Evolutionary conservation across 331 rosid genomes (phyloP).

Genomic region (Acacia concinna): DNA sequence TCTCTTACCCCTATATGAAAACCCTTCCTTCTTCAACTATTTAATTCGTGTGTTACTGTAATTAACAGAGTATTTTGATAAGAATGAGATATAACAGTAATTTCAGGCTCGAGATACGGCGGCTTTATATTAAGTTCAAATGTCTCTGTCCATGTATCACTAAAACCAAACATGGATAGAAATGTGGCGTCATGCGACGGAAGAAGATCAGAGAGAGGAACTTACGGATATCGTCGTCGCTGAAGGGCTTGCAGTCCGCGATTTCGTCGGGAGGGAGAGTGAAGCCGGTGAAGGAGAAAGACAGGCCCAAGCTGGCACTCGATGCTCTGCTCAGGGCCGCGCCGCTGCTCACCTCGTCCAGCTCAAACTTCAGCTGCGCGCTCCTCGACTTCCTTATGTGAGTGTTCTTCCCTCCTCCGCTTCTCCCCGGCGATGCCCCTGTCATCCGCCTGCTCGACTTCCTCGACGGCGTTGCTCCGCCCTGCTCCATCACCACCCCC

Average conservation of each 20-base stretch:
- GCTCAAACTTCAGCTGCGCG: slow-evolving; percentile 77
- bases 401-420: slow-evolving; percentile 52
- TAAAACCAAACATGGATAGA: neutral
- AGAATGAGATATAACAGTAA: neutral
- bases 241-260: slow-evolving; percentile 80
- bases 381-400: slow-evolving; percentile 92
- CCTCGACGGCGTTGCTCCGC: slow-evolving; percentile 43
- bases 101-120: neutral
- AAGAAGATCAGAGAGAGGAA: neutral
- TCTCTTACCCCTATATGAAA: neutral
- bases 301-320: slow-evolving; percentile 93
- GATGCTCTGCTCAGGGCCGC: slow-evolving; percentile 96
- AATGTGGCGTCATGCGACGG: neutral
- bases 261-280: slow-evolving; percentile 80
- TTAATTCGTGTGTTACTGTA: too few relatives aligned
- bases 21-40: too few relatives aligned
- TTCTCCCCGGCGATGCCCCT: slow-evolving; percentile 58
- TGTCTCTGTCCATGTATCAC: neutral
- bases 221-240: slow-evolving; percentile 90
- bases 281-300: slow-evolving; percentile 95
- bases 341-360: slow-evolving; percentile 75
- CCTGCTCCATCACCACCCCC: neutral
- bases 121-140: neutral
- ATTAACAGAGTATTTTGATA: neutral
- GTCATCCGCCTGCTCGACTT: slow-evolving; percentile 70